Evolutionary conservation across 2,329 filamentous ascomycete genomes (phyloP).

Genomic region (Colletotrichum sp.): DNA sequence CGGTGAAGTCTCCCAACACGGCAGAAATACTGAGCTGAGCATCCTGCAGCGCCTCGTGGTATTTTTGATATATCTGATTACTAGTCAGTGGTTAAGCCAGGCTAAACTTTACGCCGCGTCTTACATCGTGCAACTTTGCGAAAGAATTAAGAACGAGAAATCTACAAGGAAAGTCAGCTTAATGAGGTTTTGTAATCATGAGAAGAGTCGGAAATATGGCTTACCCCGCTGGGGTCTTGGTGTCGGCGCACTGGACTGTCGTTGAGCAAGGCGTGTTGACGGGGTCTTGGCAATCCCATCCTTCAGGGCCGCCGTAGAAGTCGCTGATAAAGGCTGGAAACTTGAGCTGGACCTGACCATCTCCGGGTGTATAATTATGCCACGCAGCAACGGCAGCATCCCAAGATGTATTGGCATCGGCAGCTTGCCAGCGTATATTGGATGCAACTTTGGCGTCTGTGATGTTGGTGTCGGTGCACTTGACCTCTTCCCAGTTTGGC

Average conservation of each 20-base stretch:
- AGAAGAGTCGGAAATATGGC: no score
- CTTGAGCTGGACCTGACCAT: not conserved
- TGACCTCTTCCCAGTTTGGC: not conserved
- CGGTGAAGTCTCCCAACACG: not conserved
- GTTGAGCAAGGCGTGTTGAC: not conserved
- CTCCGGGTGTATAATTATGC: not conserved
- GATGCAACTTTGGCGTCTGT: constrained; percentile 3
- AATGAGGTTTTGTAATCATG: no score
- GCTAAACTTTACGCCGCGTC: no score
- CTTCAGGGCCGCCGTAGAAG: constrained; percentile 4
- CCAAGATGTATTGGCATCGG: not conserved
- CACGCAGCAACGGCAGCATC: not conserved
- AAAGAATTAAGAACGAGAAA: not conserved
- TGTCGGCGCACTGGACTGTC: not conserved
- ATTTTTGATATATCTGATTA: not conserved
- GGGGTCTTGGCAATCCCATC: constrained; percentile 3
- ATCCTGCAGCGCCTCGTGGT: constrained; percentile 2
- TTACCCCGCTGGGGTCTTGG: not conserved
- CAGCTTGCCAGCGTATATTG: not conserved
- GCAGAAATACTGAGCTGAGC: not conserved
- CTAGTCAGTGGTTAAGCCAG: not conserved
- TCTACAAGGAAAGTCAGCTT: not conserved
- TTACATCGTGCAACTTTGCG: not conserved
- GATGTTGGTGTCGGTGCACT: not conserved
- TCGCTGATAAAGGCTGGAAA: constrained; percentile 2